Evolutionary conservation across 1,284 basidiomycete species (phyloP), one percentile per base, ranked within the genome.

Genomic region (Thelephora terrestris): DNA sequence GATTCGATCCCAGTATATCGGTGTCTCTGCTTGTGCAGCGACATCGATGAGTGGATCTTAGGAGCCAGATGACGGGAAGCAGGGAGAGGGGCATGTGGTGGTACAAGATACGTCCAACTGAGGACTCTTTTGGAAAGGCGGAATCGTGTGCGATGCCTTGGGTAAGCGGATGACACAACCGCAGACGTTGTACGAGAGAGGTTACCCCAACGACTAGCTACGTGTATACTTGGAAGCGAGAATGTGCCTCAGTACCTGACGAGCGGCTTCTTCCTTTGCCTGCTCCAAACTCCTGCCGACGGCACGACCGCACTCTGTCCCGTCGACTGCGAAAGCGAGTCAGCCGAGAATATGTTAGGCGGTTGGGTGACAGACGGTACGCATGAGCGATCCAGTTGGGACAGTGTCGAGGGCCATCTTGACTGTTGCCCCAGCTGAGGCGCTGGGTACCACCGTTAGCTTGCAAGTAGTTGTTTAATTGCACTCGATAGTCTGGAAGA

Each of bases 401-500:
- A 20, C 58, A 53, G 55, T 65, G 63, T 5, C 55, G 50, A 2
- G 58, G 63, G 7, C 63, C 64, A 9, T 48, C 45, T 25, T 57
- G 51, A 50, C 50, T 54, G 1, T 63, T 52, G 23, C 61, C 58
- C 62, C 60, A 64, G 24, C 50, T 51, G 7, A 65, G 53, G 36
- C 57, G 36, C 6, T 53, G 53, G 4, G 54, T 49, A 17, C 61
- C 59, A 2, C 60, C 60, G 44, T 61, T 59, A 25, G 54, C 55
- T 49, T 66, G 64, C 43, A 66, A 58, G 54, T 58, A 62, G 56
- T 65, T 65, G 56, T 66, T 64, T 21, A 66, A 55, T 29, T 60
- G 55, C 64, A 65, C 64, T 38, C 62, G 59, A 57, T 59, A 63
- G 54, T 66, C 63, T 64, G 37, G 9, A 27, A 27, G 25, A 27